Conservation (phyloP, 1,284 basidiomycete genomes). For the Boletellus deceptivus region DNA sequence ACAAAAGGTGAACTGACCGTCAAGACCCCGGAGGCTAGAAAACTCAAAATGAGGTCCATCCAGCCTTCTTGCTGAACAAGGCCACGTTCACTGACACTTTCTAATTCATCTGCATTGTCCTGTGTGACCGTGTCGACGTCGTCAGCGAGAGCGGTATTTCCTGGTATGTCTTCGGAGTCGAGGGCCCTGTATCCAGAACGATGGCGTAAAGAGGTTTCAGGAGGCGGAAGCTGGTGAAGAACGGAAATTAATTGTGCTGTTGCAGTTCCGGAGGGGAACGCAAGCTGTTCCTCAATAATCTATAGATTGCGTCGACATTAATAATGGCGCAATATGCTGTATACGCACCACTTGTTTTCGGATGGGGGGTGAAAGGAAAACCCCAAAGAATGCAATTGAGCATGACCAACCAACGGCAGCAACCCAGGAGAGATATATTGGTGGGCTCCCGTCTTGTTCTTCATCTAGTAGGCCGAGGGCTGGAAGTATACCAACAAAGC, state of each 20-base stretch:
- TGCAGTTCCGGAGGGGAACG: slow-evolving; percentile 95
- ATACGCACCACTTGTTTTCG: slow-evolving; percentile 84
- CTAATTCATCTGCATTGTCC: slow-evolving; percentile 10
- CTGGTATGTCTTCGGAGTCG: slow-evolving; percentile 34
- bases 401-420: slow-evolving; percentile 81
- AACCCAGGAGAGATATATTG: slow-evolving; percentile 72
- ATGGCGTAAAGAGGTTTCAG: slow-evolving; percentile 50
- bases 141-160: neutral
- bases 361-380: slow-evolving; percentile 92
- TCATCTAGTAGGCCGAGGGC: slow-evolving; percentile 79
- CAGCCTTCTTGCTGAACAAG: slow-evolving; percentile 63
- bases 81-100: slow-evolving; percentile 39
- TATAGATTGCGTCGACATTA: slow-evolving; percentile 30
- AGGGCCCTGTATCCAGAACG: slow-evolving; percentile 55
- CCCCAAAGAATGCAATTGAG: slow-evolving; percentile 91
- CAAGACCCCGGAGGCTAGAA: slow-evolving; percentile 64
- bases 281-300: slow-evolving; percentile 92
- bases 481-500: slow-evolving; percentile 93
- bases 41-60: slow-evolving; percentile 73
- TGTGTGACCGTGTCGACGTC: slow-evolving; percentile 1
- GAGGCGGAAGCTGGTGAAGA: slow-evolving; percentile 75
- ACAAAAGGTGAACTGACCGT: slow-evolving; percentile 53
- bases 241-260: slow-evolving; percentile 95
- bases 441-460: slow-evolving; percentile 72
- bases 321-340: neutral